Evolutionary conservation across 257 asterid species (phyloP), one percentile per base, ranked within the genome.

Genomic region (Lantana camara): DNA sequence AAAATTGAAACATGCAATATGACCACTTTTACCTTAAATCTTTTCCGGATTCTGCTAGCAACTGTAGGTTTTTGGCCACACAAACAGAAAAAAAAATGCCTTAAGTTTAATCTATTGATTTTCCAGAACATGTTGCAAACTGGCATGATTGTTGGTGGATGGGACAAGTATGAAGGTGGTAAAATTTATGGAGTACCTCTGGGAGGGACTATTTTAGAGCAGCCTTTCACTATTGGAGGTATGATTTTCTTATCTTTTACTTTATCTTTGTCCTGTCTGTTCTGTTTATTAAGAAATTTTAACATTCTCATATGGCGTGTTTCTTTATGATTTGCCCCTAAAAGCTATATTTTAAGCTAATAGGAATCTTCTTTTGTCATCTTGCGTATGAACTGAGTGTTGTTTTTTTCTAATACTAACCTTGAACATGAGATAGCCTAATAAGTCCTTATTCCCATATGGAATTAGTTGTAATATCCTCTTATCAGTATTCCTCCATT

Each of bases 131-230:
- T 78, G 91, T 80, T 94, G 64, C 97, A 90, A 88, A 91, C 99
- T 60, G 97, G 99, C 46, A 73, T 94, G 67, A 94, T 94, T 61
- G 88, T 94, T 64, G 97, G 99, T 63, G 99, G 99, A 45, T 94
- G 99, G 99, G 99, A 94, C 73, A 94, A 90, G 72, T 86, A 94
- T 32, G 95, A 90, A 75, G 99, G 97, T 46, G 99, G 97, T 22
- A 94, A 94, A 82, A 94, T 90, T 54, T 94, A 87, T 75, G 96
- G 95, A 55, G 54, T 94, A 45, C 97, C 99, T 10, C 84, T 94
- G 65, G 99, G 99, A 68, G 99, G 99, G 66, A 90, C 99, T 32
- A 46, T 90, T 57, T 40, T 94, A 34, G 97, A 94, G 68, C 96
- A 75, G 74, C 97, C 99, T 55, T 94, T 94, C 75, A 72, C 95